These are phyloP conservation scores for Yarrowia bubula DNA, from an alignment of 805 yeast genomes.

Conservation along the genomic window DNA sequence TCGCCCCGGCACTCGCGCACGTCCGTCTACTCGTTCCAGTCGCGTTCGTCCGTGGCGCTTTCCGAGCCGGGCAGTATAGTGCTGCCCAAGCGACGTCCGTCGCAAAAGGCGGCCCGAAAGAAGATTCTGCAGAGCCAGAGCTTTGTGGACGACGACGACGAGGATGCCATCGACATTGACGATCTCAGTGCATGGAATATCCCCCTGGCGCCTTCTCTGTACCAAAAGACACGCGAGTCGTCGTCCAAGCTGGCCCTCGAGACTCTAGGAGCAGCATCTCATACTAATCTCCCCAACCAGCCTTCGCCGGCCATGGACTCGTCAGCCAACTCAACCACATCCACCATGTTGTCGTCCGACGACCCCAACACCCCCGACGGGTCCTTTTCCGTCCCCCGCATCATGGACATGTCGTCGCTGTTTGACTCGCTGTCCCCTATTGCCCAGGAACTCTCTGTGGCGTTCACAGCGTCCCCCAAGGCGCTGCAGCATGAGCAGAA, in stretches of 20 bases:
- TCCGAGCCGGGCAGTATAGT: background rate
- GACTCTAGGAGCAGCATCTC: constrained; percentile 17
- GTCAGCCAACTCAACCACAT: constrained; percentile 22
- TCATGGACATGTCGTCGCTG: constrained; percentile 24
- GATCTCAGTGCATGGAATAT: constrained; percentile 59
- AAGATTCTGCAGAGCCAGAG: constrained; percentile 12
- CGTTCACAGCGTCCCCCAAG: constrained; percentile 25
- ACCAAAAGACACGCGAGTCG: constrained; percentile 35
- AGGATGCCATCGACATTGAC: constrained; percentile 56
- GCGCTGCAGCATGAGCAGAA: constrained; percentile 18
- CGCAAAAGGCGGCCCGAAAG: background rate
- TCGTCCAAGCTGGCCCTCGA: constrained; percentile 14
- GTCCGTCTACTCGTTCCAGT: constrained; percentile 22
- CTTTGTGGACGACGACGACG: constrained; percentile 40
- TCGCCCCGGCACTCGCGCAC: constrained; percentile 15
- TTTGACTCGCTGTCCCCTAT: constrained; percentile 24
- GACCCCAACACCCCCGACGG: constrained; percentile 28
- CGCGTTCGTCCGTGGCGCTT: constrained; percentile 10
- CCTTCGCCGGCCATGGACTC: constrained; percentile 26
- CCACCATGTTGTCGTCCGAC: constrained; percentile 26
- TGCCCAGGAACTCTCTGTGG: constrained; percentile 23
- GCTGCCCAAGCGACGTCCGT: constrained; percentile 9
- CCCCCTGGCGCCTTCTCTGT: constrained; percentile 58
- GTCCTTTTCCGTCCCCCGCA: constrained; percentile 19
- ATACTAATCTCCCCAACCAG: background rate